These are phyloP conservation scores for Ophiostoma fasciatum DNA, from an alignment of 2,329 filamentous ascomycete genomes.

Conservation along the genomic window DNA sequence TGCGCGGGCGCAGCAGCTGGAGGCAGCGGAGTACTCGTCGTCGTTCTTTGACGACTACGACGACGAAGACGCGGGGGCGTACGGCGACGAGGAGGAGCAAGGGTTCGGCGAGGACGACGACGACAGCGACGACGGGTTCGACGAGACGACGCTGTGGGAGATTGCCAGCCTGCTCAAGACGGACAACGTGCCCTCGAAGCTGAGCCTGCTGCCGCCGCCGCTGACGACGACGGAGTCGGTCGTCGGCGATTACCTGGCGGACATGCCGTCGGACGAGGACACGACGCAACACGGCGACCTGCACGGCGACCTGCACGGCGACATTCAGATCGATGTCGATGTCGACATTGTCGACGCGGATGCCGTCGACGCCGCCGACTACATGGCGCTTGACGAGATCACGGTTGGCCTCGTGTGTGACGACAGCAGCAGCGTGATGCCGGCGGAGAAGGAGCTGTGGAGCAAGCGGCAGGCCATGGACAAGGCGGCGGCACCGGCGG, in stretches of 20 bases:
- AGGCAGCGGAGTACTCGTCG: conserved; percentile 27
- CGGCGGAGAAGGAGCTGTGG: conserved; percentile 5
- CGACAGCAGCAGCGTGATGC: conserved; percentile 10
- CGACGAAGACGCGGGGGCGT: conserved; percentile 40
- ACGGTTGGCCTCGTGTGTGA: too few species aligned
- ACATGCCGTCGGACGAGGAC: conserved; percentile 18
- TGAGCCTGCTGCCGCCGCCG: conserved; percentile 30
- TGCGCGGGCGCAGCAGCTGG: conserved; percentile 21
- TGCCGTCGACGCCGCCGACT: conserved; percentile 13
- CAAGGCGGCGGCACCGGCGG: conserved; percentile 7
- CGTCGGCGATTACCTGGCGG: conserved; percentile 20
- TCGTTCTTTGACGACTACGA: conserved; percentile 49
- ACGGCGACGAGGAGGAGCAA: conserved; percentile 21
- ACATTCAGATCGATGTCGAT: neutral
- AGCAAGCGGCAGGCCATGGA: neutral
- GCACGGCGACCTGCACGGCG: conserved; percentile 5
- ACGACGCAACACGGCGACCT: conserved; percentile 14
- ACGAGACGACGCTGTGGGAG: conserved; percentile 48
- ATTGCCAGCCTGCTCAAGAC: conserved; percentile 44
- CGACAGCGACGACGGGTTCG: conserved; percentile 37
- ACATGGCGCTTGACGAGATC: conserved; percentile 16
- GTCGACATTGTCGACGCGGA: conserved; percentile 12
- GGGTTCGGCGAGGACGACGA: conserved; percentile 19
- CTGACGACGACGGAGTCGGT: conserved; percentile 12
- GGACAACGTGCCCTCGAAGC: conserved; percentile 34